Evolutionary conservation across 2,329 filamentous ascomycete species (phyloP), one percentile per base, ranked within the genome.

Genomic region (Colletotrichum acutatum): DNA sequence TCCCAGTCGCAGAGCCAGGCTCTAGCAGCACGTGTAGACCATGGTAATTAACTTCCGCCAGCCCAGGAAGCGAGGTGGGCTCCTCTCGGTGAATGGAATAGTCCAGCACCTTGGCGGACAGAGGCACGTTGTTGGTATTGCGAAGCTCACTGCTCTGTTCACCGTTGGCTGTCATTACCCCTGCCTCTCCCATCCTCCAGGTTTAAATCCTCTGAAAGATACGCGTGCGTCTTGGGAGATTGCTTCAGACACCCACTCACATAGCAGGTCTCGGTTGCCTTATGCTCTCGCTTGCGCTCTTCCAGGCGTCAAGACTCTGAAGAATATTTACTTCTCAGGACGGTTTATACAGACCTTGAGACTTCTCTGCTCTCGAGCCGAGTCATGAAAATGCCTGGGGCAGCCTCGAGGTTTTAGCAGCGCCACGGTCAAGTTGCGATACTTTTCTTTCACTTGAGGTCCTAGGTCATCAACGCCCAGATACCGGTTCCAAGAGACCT

Each of bases 121-220:
- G 26, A n/a, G 11, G 59, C 59, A 62, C 42, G 59, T 62, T 62
- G 59, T 52, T 6, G 42, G 42, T 28, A 34, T 63, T 49, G 61
- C 7, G 49, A 42, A 64, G 28, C 61, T 42, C 4, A 64, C 28
- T n/a, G 49, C 61, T 64, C 61, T 52, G 42, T 62, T 52, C 19
- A 32, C 28, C 37, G 28, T 52, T 19, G 26, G 9, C 5, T 24
- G 16, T 5, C 16, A 3, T 19, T 19, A 14, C 12, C 53, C 22
- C 22, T 56, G 53, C 34, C 28, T n/a, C 7, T 26, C n/a, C n/a
- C 61, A 19, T 14, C 53, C 53, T 7, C 53, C 26, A 28, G 53
- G 53, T 24, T 56, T 56, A 28, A 26, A 49, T 56, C 53, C 26
- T 28, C 0, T 14, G 53, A 26, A 22, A 56, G 53, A 49, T 49